These are phyloP conservation scores for Pythium brassicae DNA, from an alignment of 352 stramenopile genomes.

Conservation along the genomic window DNA sequence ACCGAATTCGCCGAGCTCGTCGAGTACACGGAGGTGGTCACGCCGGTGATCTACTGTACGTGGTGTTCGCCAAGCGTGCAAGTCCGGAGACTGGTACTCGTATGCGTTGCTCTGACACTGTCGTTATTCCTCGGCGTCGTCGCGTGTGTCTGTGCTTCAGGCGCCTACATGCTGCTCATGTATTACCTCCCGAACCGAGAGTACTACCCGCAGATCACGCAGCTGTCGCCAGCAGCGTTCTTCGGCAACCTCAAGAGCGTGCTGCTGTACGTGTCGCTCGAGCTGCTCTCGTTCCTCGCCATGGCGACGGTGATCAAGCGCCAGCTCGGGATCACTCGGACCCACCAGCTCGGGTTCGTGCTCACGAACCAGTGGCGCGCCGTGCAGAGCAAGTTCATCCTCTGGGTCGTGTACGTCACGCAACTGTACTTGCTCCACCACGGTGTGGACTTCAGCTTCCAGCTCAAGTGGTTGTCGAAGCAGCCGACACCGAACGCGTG, in stretches of 20 bases:
- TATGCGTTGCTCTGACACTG: not conserved
- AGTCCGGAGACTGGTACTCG: not conserved
- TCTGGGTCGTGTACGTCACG: slow-evolving; percentile 38
- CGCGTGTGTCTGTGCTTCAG: slow-evolving; percentile 12
- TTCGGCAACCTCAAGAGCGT: slow-evolving; percentile 24
- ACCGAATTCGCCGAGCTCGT: slow-evolving; percentile 13
- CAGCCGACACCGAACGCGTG: too few relatives aligned
- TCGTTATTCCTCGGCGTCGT: not conserved
- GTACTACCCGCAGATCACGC: slow-evolving; percentile 28
- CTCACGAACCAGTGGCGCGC: slow-evolving; percentile 26
- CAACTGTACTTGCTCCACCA: too few relatives aligned
- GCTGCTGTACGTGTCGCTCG: slow-evolving; percentile 18
- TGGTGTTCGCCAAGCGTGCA: not conserved
- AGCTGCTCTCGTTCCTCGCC: slow-evolving; percentile 12
- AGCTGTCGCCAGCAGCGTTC: slow-evolving; percentile 9
- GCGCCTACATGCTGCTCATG: slow-evolving; percentile 21
- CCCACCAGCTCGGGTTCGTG: slow-evolving; percentile 37
- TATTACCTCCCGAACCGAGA: slow-evolving; percentile 29
- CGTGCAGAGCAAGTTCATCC: slow-evolving; percentile 37
- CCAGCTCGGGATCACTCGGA: slow-evolving; percentile 20
- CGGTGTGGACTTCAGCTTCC: too few relatives aligned
- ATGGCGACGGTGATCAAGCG: slow-evolving; percentile 18
- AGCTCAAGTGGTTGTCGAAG: too few relatives aligned
- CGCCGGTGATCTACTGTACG: slow-evolving; percentile 14
- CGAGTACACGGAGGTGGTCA: slow-evolving; percentile 18